These are phyloP conservation scores for Candida ficus DNA, from an alignment of 805 yeast genomes.

Conservation along the genomic window DNA sequence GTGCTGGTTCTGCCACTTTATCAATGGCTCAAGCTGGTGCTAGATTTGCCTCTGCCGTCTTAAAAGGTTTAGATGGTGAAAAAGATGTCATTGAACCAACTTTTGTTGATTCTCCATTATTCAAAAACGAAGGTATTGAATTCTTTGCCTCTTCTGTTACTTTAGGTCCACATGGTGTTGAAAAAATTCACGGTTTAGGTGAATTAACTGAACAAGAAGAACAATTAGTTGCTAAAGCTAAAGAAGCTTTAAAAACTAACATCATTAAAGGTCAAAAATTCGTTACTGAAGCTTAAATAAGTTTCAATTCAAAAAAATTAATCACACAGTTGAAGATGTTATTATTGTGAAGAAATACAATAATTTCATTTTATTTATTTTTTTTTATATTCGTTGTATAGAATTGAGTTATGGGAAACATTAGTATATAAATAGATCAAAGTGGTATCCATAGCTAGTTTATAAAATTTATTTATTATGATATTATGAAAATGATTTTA, in stretches of 20 bases:
- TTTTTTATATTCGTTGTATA: slow-evolving; percentile 2
- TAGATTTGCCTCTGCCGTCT: slow-evolving; percentile 60
- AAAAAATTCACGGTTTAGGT: slow-evolving; percentile 76
- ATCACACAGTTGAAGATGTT: background rate
- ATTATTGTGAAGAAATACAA: background rate
- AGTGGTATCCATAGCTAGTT: slow-evolving; percentile 1
- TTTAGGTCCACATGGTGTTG: slow-evolving; percentile 87
- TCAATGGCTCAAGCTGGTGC: slow-evolving; percentile 94
- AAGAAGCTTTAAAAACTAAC: slow-evolving; percentile 86
- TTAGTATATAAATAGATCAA: slow-evolving; percentile 1
- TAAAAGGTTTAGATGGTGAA: slow-evolving; percentile 62
- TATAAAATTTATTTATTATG: slow-evolving; percentile 4
- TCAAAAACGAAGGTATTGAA: slow-evolving; percentile 80
- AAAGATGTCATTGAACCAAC: slow-evolving; percentile 61
- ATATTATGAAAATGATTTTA: background rate
- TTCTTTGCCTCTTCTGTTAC: slow-evolving; percentile 96
- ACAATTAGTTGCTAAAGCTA: slow-evolving; percentile 74
- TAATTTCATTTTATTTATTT: background rate
- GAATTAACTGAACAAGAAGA: slow-evolving; percentile 72
- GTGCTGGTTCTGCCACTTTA: slow-evolving; percentile 90
- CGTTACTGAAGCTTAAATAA: slow-evolving; percentile 63
- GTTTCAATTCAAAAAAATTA: background rate
- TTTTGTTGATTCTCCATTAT: slow-evolving; percentile 77
- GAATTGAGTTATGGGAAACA: background rate
- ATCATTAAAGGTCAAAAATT: slow-evolving; percentile 91